Evolutionary conservation across 495 filamentous ascomycete species (phyloP), one percentile per base, ranked within the genome.

Genomic region (Lentithecium fluviatile): DNA sequence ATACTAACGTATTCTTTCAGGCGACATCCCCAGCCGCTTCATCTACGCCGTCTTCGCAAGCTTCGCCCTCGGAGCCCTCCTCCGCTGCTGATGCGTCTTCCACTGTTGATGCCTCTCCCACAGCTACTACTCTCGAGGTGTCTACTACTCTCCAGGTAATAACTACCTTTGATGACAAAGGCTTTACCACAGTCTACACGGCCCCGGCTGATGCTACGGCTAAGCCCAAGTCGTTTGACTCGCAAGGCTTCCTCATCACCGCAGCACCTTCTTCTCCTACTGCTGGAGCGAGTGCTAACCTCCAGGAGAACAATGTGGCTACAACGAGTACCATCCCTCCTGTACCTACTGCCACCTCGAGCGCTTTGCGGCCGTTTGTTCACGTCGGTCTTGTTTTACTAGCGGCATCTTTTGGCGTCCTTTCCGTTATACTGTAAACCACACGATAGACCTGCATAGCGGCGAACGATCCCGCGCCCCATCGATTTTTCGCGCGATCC

Each of bases 1-100:
- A 61, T 64, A 69, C 75, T 80, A 69, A 79, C 65, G 46, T 0
- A 38, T 42, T 20, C 48, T 51, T 43, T 64, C 43, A 83, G 79
- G 78, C 76, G 76, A 79, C 70, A 56, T 73, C 60, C 72, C 73
- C 5, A 51, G 55, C 60, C 69, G 71, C 69, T 56, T 75, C 69
- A 58, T 82, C 73, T 82, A 78, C 74, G 52, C 81, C 71, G 62
- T 78, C 68, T 63, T 74, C 69, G 38, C 73, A 53, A 74, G 77
- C 36, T 74, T 79, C 55, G 40, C 59, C 59, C 36, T 52, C 20
- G 64, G 67, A 24, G 64, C 61, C 52, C 3, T 59, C 68, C 67
- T 69, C 80, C 73, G 73, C 77, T 51, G 61, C 69, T 75, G 79
- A 75, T 57, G 70, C n/a, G n/a, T n/a, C n/a, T n/a, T n/a, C n/a